phyloP scores from a whole-genome alignment of 2,329 filamentous ascomycete species.

The Thermothelomyces thermophilus region DNA sequence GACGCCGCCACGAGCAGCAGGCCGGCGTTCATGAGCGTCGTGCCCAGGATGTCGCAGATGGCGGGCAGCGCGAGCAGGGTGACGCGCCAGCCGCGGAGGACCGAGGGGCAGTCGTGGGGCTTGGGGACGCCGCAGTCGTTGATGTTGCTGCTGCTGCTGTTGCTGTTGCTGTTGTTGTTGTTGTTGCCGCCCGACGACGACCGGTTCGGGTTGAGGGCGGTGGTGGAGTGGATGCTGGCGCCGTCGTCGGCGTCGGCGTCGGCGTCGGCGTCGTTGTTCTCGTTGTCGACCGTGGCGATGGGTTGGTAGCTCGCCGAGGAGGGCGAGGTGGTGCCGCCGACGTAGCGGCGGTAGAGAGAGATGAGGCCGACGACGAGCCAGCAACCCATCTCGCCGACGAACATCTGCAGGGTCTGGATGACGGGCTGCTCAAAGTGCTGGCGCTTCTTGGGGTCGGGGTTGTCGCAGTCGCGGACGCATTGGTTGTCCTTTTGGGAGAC shows the following conservation, averaged over 20 bases:
- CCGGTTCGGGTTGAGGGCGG: conserved; percentile 32
- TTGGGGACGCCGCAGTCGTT: conserved; percentile 34
- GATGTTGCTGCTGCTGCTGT: too few relatives aligned
- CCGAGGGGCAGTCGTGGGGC: conserved; percentile 42
- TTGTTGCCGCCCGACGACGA: background rate
- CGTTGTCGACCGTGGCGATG: conserved; percentile 38
- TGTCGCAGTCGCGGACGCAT: conserved; percentile 86
- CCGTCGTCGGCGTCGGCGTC: conserved; percentile 38
- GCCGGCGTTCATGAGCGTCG: conserved; percentile 95
- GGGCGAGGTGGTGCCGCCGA: conserved; percentile 32
- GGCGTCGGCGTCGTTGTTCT: conserved; percentile 37
- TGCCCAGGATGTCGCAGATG: conserved; percentile 89
- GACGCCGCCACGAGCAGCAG: conserved; percentile 89
- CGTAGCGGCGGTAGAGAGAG: conserved; percentile 54
- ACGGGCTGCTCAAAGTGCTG: conserved; percentile 88
- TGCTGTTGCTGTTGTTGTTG: too few relatives aligned
- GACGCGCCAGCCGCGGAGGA: conserved; percentile 65
- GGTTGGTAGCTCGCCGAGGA: conserved; percentile 53
- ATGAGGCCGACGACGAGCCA: conserved; percentile 80
- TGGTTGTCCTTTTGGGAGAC: conserved; percentile 68
- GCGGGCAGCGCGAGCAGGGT: conserved; percentile 76
- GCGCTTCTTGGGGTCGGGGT: conserved; percentile 57
- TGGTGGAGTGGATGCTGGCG: conserved; percentile 38
- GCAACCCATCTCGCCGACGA: conserved; percentile 90
- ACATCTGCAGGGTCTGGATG: conserved; percentile 96